Evolutionary conservation across 176 grass and related monocot genomes (phyloP).

Genomic region (Olyra latifolia): DNA sequence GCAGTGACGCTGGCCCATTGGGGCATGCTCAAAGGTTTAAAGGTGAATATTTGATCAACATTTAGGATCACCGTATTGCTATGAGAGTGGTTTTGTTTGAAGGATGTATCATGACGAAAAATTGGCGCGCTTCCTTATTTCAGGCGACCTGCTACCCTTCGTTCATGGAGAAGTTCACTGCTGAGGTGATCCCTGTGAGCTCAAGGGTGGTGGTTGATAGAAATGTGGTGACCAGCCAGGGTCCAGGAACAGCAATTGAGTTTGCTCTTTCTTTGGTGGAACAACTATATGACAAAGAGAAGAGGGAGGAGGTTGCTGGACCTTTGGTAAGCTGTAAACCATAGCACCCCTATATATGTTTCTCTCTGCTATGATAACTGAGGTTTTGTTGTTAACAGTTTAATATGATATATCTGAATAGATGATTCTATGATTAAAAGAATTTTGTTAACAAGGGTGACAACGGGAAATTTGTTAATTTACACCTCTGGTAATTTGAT

Average conservation of each 20-base stretch:
- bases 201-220: slow-evolving; percentile 64
- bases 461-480: neutral
- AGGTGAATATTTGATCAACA: slow-evolving; percentile 38
- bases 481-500: neutral
- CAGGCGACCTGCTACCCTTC: slow-evolving; percentile 72
- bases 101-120: neutral
- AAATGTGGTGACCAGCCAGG: slow-evolving; percentile 61
- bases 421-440: neutral
- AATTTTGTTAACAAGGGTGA: neutral
- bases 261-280: slow-evolving; percentile 66
- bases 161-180: slow-evolving; percentile 65
- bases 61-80: neutral
- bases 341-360: neutral
- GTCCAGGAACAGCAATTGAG: slow-evolving; percentile 62
- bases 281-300: slow-evolving; percentile 59
- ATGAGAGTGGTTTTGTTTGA: neutral
- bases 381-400: neutral
- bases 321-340: slow-evolving; percentile 55
- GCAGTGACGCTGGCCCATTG: slow-evolving; percentile 69
- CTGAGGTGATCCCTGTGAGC: slow-evolving; percentile 59
- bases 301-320: slow-evolving; percentile 59
- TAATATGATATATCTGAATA: neutral
- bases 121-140: slow-evolving; percentile 7
- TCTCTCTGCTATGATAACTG: slow-evolving; percentile 2
- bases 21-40: slow-evolving; percentile 87